Evolutionary conservation across 768 basidiomycete genomes (phyloP), one percentile per base, ranked within the genome.

Genomic region (Trametes cinnabarina): DNA sequence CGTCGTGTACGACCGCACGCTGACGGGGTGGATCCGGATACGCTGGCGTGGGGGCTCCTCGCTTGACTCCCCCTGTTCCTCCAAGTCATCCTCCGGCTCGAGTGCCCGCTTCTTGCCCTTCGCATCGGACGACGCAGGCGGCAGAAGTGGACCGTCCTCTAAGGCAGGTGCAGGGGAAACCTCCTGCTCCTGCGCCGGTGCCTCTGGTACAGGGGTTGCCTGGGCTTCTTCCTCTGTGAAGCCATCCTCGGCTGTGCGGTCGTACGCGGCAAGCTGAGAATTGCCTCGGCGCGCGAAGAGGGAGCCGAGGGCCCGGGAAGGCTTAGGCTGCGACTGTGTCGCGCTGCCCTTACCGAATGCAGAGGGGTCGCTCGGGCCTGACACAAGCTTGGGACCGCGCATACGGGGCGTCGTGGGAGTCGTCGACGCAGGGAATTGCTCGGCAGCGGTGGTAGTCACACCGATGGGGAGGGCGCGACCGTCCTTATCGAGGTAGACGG

Each of bases 91-190:
- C 37, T 55, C 54, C 22, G 39, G 40, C 25, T 26, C 23, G 17
- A 46, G 54, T 11, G 54, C 54, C 3, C 54, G 54, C 54, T 55
- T 55, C 54, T 55, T 55, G 54, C 54, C 54, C 54, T 55, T 55
- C 32, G 11, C 22, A 17, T 34, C 47, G 28, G 34, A 8, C 37
- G 14, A 20, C 35, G 10, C 37, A 20, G 49, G 9, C n/a, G 22
- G 14, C 17, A 20, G 19, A 19, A 32, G 12, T 2, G 43, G 8
- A 22, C 15, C 25, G 20, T 11, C 53, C 17, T 37, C 43, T 22
- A 3, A 4, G 8, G 19, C 43, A 20, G 43, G 22, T 3, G 22
- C 52, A 15, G 52, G n/a, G n/a, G n/a, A n/a, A n/a, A n/a, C n/a
- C n/a, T n/a, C n/a, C n/a, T n/a, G n/a, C n/a, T n/a, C n/a, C n/a